Evolutionary conservation across 192 early-diverging fungal genomes (phyloP), one percentile per base, ranked within the genome.

Genomic region (Coemansia sp.): DNA sequence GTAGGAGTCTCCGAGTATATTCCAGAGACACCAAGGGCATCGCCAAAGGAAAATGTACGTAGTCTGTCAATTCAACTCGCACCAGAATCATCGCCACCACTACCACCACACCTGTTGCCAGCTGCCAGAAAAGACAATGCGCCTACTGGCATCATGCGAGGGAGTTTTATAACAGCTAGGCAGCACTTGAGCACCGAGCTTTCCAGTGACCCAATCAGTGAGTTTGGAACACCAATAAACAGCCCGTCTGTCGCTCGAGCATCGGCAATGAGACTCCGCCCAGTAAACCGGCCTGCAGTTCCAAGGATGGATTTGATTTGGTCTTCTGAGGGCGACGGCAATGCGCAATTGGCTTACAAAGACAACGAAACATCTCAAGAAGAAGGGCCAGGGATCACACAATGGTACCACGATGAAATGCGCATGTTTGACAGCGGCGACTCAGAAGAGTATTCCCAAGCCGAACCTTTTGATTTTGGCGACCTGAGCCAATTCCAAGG

Each of bases 351-450:
- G n/a, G n/a, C n/a, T n/a, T n/a, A n/a, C n/a, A n/a, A n/a, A n/a
- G n/a, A n/a, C n/a, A n/a, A n/a, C n/a, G n/a, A n/a, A n/a, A n/a
- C n/a, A n/a, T n/a, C n/a, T 23, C 30, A 33, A 2, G 15, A 28
- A 1, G 29, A 47, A 20, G 10, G 4, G 9, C 54, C 57, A 1
- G 37, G 57, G 9, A 56, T 64, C 22, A 67, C 71, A 4, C 71
- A 74, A 36, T 74, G 71, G 71, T 74, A 74, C 36, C 60, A 53
- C 25, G 49, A 55, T 9, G 60, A 57, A 34, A 50, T 61, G 25
- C 23, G 14, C 13, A 47, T 44, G n/a, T 48, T 17, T n/a, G 34
- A 34, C 23, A 32, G 22, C 25, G 42, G 40, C 28, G 54, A 51
- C 10, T 38, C 14, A 10, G 20, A 35, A 14, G 48, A 39, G 11